A percentile compares a stretch with the other conserved stretches of the same genome.
These are phyloP conservation scores for Gracilaria domingensis DNA, from an alignment of 23 red algal genomes.

Conservation along the genomic window DNA sequence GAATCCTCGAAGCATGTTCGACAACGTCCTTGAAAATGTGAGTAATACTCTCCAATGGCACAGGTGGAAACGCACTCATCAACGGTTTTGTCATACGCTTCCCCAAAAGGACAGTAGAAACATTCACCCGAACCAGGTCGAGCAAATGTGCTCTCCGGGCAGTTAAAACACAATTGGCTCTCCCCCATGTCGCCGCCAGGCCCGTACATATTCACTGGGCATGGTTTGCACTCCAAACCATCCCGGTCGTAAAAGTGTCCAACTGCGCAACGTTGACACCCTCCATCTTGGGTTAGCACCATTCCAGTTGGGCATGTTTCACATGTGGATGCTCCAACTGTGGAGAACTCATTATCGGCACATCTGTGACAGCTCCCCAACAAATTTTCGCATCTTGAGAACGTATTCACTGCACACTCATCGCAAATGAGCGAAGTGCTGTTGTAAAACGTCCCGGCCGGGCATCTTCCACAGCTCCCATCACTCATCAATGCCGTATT, in stretches of 20 bases:
- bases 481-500: conserved; percentile 6
- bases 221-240: conserved; percentile 5
- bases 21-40: neutral
- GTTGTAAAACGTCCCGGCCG: conserved; percentile 6
- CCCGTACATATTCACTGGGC: neutral
- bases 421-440: neutral
- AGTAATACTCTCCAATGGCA: neutral
- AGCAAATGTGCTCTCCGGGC: neutral
- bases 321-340: neutral
- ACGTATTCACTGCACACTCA: conserved; percentile 7
- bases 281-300: neutral
- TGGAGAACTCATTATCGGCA: conserved; percentile 1
- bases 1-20: neutral
- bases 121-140: neutral
- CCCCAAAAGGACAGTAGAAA: conserved; percentile 14
- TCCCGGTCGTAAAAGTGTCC: neutral
- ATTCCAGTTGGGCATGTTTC: neutral
- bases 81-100: neutral
- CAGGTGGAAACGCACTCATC: neutral
- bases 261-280: neutral
- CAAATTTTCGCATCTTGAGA: conserved; percentile 21
- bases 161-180: neutral
- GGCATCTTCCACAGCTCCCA: conserved; percentile 16
- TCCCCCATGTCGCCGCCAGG: neutral
- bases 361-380: conserved; percentile 1